phyloP scores from a whole-genome alignment of 176 grass and related monocot genomes.

The Leersia perrieri region DNA sequence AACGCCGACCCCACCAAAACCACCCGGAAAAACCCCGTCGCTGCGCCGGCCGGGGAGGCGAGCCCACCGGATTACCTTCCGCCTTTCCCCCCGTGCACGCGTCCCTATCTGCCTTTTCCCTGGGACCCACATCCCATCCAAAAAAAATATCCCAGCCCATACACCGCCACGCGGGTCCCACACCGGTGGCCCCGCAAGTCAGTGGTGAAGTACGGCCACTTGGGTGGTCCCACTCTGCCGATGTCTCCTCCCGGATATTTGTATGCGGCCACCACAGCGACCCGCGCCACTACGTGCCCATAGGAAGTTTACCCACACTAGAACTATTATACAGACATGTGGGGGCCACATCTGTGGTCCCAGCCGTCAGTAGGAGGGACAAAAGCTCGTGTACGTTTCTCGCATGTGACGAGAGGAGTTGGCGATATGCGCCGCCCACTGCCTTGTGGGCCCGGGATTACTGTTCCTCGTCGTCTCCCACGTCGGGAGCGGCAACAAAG shows the following conservation, averaged over 20 bases:
- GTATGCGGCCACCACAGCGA: too few relatives aligned
- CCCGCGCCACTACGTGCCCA: neutral
- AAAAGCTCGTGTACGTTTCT: neutral
- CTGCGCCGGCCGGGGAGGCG: too few relatives aligned
- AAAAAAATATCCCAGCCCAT: neutral
- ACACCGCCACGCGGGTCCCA: neutral
- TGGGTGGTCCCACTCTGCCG: neutral
- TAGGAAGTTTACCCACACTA: neutral
- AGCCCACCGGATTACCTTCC: neutral
- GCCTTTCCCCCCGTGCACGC: neutral
- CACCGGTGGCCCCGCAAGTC: neutral
- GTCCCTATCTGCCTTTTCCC: too few relatives aligned
- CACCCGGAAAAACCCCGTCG: neutral
- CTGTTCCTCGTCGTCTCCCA: slow-evolving; percentile 31
- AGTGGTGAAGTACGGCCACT: neutral
- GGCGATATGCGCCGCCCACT: neutral
- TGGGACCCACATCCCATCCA: neutral
- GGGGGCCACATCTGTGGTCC: rapidly evolving
- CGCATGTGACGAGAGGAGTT: neutral
- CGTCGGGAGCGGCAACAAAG: slow-evolving; percentile 13
- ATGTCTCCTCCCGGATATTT: slow-evolving; percentile 22
- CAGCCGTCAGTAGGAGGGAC: rapidly evolving
- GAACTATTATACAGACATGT: rapidly evolving
- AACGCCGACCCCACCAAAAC: neutral
- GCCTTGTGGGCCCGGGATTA: neutral